A percentile compares a stretch with the other conserved stretches of the same genome.
These are phyloP conservation scores for Russula virescens DNA, from an alignment of 768 basidiomycete genomes.

Conservation along the genomic window DNA sequence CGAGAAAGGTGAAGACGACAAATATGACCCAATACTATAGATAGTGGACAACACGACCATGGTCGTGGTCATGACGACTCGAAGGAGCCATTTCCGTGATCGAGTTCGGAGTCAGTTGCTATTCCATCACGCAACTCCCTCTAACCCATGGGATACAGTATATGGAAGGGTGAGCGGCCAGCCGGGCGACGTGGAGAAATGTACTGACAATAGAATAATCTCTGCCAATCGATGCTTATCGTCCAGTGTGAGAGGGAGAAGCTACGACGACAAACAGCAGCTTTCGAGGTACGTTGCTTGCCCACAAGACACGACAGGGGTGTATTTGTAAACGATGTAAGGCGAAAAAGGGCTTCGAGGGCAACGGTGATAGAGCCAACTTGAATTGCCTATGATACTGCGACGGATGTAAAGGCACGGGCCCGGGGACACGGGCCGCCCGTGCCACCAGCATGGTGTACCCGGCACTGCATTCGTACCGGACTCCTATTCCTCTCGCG, in stretches of 20 bases:
- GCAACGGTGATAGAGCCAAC: too few species aligned
- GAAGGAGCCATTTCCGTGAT: not conserved
- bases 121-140: not conserved
- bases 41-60: constrained; percentile 12
- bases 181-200: too few species aligned
- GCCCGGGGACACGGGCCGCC: too few species aligned
- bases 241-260: not conserved
- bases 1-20: not conserved
- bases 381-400: too few species aligned
- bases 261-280: not conserved
- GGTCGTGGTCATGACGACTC: not conserved
- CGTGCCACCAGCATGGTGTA: too few species aligned
- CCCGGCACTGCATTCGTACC: too few species aligned
- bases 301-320: too few species aligned
- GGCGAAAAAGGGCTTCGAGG: too few species aligned
- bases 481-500: too few species aligned
- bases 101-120: not conserved
- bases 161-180: not conserved
- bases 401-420: too few species aligned
- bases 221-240: constrained; percentile 1
- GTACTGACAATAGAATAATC: not conserved
- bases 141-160: not conserved
- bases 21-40: constrained; percentile 1
- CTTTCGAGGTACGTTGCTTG: too few species aligned
- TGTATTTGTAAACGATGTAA: too few species aligned